Base-by-base conservation (phyloP, 768 basidiomycete genomes). In the Tricholomella constricta region DNA sequence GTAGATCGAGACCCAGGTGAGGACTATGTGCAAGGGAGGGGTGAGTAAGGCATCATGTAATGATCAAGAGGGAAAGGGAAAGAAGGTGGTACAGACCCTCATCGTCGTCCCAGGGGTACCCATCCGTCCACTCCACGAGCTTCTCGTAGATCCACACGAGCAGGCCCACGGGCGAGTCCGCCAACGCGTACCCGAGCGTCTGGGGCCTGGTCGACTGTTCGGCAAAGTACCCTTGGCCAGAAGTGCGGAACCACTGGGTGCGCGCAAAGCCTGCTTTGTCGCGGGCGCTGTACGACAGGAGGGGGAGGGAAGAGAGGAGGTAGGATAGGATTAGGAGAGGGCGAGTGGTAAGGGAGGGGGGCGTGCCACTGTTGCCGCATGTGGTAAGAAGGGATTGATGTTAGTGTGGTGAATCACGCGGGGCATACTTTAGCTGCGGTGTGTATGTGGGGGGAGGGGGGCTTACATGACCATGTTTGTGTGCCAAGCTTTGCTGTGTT, bases 1-100 rank as follows among this genome's bases (percentile, higher is more conserved):
- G 57, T 82, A 84, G 14, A 84, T 71, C 1, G 81, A 83, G 5
- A 83, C 63, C 83, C 84, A 86, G 0, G 80, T 82, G 26, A 86
- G 58, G 1, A 85, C 84, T 84, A 56, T 47, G 9, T 61, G 25
- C 52, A 46, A 51, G 2, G 59, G 59, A n/a, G n/a, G n/a, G n/a
- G n/a, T n/a, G n/a, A n/a, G n/a, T n/a, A n/a, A n/a, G n/a, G n/a
- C n/a, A n/a, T n/a, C n/a, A 35, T 61, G 40, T 6, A 45, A 59
- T 51, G 38, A 17, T 20, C 19, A 17, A 19, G 3, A 10, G 6
- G 11, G 12, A 5, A 27, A 17, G 6, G 19, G 27, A 38, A 41
- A 37, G 26, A 45, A 42, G 11, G 23, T 31, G 0, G 12, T 15
- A 42, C 20, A 11, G 45, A 78, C 84, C 71, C 67, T 84, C 80